Conservation (phyloP, 495 filamentous ascomycete genomes). For the Aspergillus diversus region DNA sequence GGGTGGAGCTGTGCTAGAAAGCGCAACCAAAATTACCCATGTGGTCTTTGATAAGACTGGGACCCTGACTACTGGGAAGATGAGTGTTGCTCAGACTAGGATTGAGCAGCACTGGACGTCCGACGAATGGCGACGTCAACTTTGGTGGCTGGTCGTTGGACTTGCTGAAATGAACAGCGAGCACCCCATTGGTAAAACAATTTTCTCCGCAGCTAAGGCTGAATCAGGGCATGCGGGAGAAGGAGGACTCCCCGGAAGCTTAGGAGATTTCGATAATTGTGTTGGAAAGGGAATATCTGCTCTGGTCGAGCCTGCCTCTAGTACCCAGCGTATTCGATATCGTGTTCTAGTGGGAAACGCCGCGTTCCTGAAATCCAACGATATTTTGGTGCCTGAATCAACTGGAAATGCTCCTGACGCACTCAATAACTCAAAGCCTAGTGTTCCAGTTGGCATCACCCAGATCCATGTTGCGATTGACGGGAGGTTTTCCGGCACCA, state of each 20-base stretch:
- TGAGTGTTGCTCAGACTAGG: constrained; percentile 78
- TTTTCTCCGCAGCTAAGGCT: constrained; percentile 70
- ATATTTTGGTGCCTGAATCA: constrained; percentile 65
- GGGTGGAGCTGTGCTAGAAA: constrained; percentile 91
- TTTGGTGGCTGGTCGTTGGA: constrained; percentile 96
- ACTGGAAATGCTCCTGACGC: constrained; percentile 48
- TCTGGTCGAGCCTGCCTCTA: constrained; percentile 72
- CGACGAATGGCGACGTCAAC: constrained; percentile 65
- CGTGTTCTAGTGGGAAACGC: constrained; percentile 83
- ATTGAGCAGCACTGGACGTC: constrained; percentile 70
- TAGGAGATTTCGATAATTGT: constrained; percentile 80
- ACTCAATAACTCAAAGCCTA: constrained; percentile 31
- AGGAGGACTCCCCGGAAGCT: constrained; percentile 74
- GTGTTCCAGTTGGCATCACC: constrained; percentile 67
- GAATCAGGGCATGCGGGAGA: constrained; percentile 74
- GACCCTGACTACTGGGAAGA: constrained; percentile 90
- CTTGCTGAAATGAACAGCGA: constrained; percentile 93
- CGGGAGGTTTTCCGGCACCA: constrained; percentile 72
- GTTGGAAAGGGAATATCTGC: constrained; percentile 89
- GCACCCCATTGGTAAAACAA: constrained; percentile 90
- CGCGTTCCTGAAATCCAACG: constrained; percentile 69
- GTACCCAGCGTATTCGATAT: constrained; percentile 67
- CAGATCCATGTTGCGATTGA: constrained; percentile 92
- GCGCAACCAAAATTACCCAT: constrained; percentile 86
- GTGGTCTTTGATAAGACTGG: constrained; percentile 99